Evolutionary conservation across 345 rosid species (phyloP), one percentile per base, ranked within the genome.

Genomic region (Brassica nigra): DNA sequence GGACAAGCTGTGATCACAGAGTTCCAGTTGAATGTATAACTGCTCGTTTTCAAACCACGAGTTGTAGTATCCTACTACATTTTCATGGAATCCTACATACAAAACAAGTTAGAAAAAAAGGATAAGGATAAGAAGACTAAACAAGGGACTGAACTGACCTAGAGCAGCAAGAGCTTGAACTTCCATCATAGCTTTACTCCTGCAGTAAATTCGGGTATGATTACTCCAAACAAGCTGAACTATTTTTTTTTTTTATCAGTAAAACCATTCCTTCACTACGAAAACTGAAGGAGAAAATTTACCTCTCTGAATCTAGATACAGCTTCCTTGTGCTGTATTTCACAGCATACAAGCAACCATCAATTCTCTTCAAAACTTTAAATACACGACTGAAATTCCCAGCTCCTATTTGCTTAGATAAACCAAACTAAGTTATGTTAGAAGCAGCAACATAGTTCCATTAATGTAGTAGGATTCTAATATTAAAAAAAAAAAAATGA

Each of bases 131-230:
- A 67, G 42, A 68, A 29, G 70, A 44, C 14, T 2, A 54, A 54
- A 54, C 23, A 54, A 14, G 27, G 54, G 23, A 15, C 27, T 54
- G 23, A 0, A 54, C 59, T 16, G 59, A 54, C 98, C 99, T 83
- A 90, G 77, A 76, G 97, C 98, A 44, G 97, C 99, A 87, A 93
- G 84, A 80, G 97, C 92, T 86, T 96, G 99, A 77, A 92, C 99
- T 90, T 96, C 99, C 97, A 96, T 90, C 81, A 93, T 87, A 85
- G 98, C 98, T 86, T 92, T 92, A 85, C 84, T 85, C 88, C 99
- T 93, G 86, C 83, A 83, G 78, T 79, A 65, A 36, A 31, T 2
- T 12, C 10, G 1, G 14, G 31, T 57, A 70, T 65, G 69, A 44
- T 63, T 64, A 15, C 47, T 16, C 62, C 16, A 30, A 39, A 28